These are phyloP conservation scores for Chaetothyriales sp. DNA, from an alignment of 2,329 filamentous ascomycete species.

Conservation along the genomic window DNA sequence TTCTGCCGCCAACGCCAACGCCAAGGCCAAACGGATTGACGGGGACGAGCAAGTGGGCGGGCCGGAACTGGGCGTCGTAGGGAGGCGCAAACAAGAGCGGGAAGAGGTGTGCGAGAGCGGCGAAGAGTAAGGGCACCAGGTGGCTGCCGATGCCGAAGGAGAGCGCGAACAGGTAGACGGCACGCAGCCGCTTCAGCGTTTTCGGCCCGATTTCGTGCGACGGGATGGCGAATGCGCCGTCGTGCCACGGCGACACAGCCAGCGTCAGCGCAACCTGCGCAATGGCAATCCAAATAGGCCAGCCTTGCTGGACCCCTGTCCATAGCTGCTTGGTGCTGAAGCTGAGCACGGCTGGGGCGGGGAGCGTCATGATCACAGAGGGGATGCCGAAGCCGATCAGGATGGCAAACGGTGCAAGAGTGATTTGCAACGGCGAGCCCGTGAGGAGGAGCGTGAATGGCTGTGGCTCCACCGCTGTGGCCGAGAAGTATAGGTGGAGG, in stretches of 20 bases:
- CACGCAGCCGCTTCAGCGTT: slow-evolving; percentile 22
- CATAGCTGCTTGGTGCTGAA: slow-evolving; percentile 32
- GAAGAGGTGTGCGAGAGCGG: slow-evolving; percentile 24
- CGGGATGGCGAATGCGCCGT: slow-evolving; percentile 14
- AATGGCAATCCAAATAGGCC: slow-evolving; percentile 33
- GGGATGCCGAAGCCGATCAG: slow-evolving; percentile 32
- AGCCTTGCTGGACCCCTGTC: slow-evolving; percentile 37
- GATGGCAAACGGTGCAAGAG: slow-evolving; percentile 28
- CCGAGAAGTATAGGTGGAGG: slow-evolving; percentile 30
- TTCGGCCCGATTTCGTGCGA: slow-evolving; percentile 15
- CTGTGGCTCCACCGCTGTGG: slow-evolving; percentile 24
- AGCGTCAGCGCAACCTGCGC: slow-evolving; percentile 22
- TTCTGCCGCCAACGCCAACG: too few relatives aligned
- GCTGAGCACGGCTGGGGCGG: slow-evolving; percentile 25
- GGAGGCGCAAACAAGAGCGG: slow-evolving; percentile 23
- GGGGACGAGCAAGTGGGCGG: slow-evolving; percentile 26
- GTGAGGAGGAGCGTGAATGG: slow-evolving; percentile 22
- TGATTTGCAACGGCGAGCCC: slow-evolving; percentile 18
- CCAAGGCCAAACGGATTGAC: slow-evolving; percentile 22
- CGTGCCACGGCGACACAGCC: slow-evolving; percentile 16
- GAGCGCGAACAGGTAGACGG: slow-evolving; percentile 29
- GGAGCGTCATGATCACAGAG: slow-evolving; percentile 29
- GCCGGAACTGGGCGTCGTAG: slow-evolving; percentile 24
- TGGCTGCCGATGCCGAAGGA: slow-evolving; percentile 27
- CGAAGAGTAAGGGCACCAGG: slow-evolving; percentile 27